These are phyloP conservation scores for Lathyrus aphaca DNA, from an alignment of 306 rosid species.

Conservation along the genomic window DNA sequence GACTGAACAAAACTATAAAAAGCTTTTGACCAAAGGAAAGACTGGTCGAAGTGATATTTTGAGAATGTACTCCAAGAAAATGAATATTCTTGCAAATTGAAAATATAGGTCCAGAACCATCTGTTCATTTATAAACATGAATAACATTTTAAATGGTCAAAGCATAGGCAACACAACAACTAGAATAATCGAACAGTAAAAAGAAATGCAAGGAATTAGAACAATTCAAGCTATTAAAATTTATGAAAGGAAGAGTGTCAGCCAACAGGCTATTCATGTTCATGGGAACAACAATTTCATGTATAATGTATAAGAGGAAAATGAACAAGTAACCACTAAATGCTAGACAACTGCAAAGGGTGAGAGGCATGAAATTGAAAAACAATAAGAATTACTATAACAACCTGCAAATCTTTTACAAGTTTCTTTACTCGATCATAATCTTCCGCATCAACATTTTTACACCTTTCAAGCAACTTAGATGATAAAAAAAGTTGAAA, in stretches of 20 bases:
- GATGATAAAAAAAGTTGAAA: conserved; percentile 15
- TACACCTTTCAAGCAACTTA: conserved; percentile 73
- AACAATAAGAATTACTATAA: conserved; percentile 4
- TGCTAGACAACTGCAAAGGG: conserved; percentile 7
- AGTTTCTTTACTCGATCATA: conserved; percentile 71
- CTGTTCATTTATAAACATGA: neutral
- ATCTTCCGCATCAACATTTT: conserved; percentile 72
- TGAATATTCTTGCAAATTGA: neutral
- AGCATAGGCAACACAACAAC: conserved; percentile 18
- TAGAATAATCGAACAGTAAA: neutral
- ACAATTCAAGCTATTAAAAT: neutral
- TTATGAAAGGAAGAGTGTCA: neutral
- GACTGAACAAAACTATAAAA: neutral
- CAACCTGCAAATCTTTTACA: conserved; percentile 71
- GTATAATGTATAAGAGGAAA: neutral
- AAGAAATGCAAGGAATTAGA: neutral
- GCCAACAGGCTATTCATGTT: conserved; percentile 1
- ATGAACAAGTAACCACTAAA: neutral
- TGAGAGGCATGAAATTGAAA: neutral
- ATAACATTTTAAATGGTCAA: conserved; percentile 1
- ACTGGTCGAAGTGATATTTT: neutral
- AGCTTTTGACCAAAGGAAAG: neutral
- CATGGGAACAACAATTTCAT: neutral
- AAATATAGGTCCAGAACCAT: conserved; percentile 11
- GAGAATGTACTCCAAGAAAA: neutral